Conservation (phyloP, 1,139 yeast species). For the Candida sp. region DNA sequence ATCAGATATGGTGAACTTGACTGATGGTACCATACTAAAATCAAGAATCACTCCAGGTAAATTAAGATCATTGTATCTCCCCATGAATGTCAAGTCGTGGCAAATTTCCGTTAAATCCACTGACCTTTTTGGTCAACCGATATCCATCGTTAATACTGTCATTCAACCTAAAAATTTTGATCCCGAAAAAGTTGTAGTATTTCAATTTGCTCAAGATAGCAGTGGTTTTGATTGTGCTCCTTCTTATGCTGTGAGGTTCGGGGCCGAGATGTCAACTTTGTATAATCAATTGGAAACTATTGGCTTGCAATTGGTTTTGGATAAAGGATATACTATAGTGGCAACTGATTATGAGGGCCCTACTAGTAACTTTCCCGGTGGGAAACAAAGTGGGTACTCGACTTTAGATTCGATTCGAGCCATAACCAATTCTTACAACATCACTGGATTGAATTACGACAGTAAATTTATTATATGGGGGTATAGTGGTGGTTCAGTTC, state of each 20-base stretch:
- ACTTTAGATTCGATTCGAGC: constrained; percentile 30
- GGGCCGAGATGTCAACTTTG: constrained; percentile 5
- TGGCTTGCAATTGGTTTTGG: constrained; percentile 20
- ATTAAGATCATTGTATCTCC: constrained; percentile 10
- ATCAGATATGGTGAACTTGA: constrained; percentile 12
- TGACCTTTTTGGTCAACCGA: constrained; percentile 15
- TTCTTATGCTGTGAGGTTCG: constrained; percentile 6
- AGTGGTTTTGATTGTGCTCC: constrained; percentile 6
- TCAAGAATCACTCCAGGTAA: constrained; percentile 11
- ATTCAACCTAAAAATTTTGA: constrained; percentile 17
- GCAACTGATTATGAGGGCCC: constrained; percentile 33
- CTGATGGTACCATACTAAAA: constrained; percentile 19
- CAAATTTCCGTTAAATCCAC: constrained; percentile 18
- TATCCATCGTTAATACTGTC: constrained; percentile 17
- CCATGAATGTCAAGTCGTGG: constrained; percentile 11
- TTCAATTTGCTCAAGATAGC: constrained; percentile 7
- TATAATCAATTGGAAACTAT: constrained; percentile 18
- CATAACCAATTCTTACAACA: constrained; percentile 17
- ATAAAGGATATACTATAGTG: constrained; percentile 31
- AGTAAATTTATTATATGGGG: constrained; percentile 34
- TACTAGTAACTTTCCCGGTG: constrained; percentile 26
- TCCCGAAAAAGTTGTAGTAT: constrained; percentile 13
- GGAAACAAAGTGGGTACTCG: constrained; percentile 27
- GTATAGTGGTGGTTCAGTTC: constrained; percentile 39
- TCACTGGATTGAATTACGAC: constrained; percentile 24